phyloP scores from a whole-genome alignment of 495 filamentous ascomycete genomes.

The Aspergillus funiculosus region DNA sequence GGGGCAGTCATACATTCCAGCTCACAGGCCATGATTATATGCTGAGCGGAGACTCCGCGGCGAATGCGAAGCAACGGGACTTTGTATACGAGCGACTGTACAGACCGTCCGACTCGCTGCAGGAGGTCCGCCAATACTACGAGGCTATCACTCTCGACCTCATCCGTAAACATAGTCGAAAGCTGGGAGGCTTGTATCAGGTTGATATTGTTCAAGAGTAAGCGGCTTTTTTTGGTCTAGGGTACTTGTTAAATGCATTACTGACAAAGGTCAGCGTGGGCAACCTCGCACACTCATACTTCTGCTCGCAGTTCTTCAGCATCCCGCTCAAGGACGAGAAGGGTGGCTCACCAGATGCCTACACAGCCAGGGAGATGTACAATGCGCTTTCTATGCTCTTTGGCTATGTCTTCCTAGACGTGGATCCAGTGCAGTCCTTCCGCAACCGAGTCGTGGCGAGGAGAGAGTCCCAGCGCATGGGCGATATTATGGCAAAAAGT shows the following conservation, averaged over 20 bases:
- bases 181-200: conserved; percentile 51
- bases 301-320: conserved; percentile 64
- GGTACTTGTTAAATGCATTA: conserved; percentile 27
- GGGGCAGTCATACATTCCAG: conserved; percentile 19
- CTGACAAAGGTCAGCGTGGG: conserved; percentile 51
- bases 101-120: conserved; percentile 43
- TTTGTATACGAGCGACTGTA: conserved; percentile 24
- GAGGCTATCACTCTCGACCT: conserved; percentile 57
- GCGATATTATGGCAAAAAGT: conserved; percentile 51
- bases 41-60: conserved; percentile 1
- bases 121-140: conserved; percentile 49
- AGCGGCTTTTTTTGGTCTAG: conserved; percentile 8
- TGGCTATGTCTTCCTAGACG: conserved; percentile 49
- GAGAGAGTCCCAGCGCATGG: conserved; percentile 46
- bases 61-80: background rate
- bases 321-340: conserved; percentile 65
- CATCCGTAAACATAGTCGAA: conserved; percentile 59
- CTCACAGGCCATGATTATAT: conserved; percentile 24
- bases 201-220: conserved; percentile 71
- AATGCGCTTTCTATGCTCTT: conserved; percentile 65
- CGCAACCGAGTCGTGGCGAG: conserved; percentile 49
- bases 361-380: conserved; percentile 71
- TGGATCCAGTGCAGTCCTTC: conserved; percentile 48
- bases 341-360: conserved; percentile 22
- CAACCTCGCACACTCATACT: conserved; percentile 66